phyloP scores from a whole-genome alignment of 2,329 filamentous ascomycete species.

The Neonectria hederae region DNA sequence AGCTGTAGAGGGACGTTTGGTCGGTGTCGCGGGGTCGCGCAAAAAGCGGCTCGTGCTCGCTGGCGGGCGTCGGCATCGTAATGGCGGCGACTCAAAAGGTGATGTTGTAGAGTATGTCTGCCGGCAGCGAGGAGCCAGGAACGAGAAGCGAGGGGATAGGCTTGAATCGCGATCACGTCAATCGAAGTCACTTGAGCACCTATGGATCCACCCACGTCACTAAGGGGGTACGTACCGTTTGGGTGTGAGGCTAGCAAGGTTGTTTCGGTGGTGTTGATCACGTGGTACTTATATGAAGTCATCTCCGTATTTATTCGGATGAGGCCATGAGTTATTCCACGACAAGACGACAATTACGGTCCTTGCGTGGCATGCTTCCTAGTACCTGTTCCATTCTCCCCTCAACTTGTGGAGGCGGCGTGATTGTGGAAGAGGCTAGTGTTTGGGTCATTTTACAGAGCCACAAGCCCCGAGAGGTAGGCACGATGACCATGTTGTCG shows the following conservation, averaged over 20 bases:
- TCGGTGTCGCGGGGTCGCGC: slow-evolving; percentile 37
- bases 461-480: slow-evolving; percentile 19
- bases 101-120: slow-evolving; percentile 1
- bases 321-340: no score
- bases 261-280: neutral
- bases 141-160: neutral
- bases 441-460: slow-evolving; percentile 10
- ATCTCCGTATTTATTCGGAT: no score
- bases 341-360: no score
- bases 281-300: neutral
- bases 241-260: neutral
- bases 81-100: neutral
- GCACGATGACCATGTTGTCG: slow-evolving; percentile 28
- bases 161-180: slow-evolving; percentile 30
- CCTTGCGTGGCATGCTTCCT: no score
- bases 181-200: slow-evolving; percentile 25
- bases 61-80: slow-evolving; percentile 34
- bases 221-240: slow-evolving; percentile 1
- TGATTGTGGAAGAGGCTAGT: neutral
- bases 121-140: neutral
- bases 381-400: no score
- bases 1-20: slow-evolving; percentile 36
- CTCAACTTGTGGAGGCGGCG: neutral
- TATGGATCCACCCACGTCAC: slow-evolving; percentile 35
- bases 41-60: slow-evolving; percentile 29